A percentile compares a stretch with the other conserved stretches of the same genome.
phyloP scores from a whole-genome alignment of 768 basidiomycete species.

The Suillus discolor region DNA sequence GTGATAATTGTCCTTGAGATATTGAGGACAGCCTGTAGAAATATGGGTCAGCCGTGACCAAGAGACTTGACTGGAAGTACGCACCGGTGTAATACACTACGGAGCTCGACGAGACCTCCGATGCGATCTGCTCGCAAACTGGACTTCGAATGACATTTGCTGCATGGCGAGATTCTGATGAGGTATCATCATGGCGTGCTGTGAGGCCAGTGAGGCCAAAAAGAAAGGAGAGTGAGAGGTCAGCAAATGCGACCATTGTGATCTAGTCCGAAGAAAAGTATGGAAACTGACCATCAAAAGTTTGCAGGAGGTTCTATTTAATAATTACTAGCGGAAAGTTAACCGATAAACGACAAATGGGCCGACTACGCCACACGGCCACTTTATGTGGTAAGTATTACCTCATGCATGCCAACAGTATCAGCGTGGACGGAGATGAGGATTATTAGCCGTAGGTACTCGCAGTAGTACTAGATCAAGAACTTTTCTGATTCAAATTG shows the following conservation, averaged over 20 bases:
- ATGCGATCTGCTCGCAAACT: conserved; percentile 39
- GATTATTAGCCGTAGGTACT: too few relatives aligned
- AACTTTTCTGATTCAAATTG: too few relatives aligned
- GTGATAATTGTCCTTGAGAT: conserved; percentile 45
- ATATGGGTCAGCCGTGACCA: not conserved
- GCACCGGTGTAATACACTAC: conserved; percentile 48
- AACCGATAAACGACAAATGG: too few relatives aligned
- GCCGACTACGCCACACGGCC: too few relatives aligned
- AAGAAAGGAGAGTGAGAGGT: not conserved
- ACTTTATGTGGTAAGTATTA: too few relatives aligned
- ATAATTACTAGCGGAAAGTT: too few relatives aligned
- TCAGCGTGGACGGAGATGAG: too few relatives aligned
- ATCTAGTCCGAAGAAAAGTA: not conserved
- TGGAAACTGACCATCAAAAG: too few relatives aligned
- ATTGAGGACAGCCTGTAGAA: conserved; percentile 26
- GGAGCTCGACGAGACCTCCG: conserved; percentile 43
- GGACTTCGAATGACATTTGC: not conserved
- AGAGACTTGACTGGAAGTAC: not conserved
- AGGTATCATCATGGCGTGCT: too few relatives aligned
- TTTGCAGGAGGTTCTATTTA: too few relatives aligned
- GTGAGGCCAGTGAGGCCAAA: not conserved
- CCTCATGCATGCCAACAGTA: too few relatives aligned
- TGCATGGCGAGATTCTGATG: not conserved
- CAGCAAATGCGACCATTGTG: not conserved
- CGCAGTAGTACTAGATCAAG: too few relatives aligned